Base-by-base conservation (phyloP, 2,329 filamentous ascomycete genomes). In the Alternaria viburni region DNA sequence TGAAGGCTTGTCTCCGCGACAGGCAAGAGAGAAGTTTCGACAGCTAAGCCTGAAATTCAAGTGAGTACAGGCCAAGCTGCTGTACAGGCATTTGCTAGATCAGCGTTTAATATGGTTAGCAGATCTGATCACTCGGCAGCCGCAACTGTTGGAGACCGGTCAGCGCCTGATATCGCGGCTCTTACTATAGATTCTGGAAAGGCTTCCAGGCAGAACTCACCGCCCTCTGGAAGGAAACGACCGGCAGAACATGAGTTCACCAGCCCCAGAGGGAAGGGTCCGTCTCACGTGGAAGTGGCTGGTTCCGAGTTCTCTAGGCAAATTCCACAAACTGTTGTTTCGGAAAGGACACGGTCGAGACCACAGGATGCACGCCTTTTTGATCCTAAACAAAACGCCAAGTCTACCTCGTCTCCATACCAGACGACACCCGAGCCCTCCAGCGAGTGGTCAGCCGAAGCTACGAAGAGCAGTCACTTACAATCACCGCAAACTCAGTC, bases 101-200 rank as follows among this genome's bases (percentile, higher is more conserved):
- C 30, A 47, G 59, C 32, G 66, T 64, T 49, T 70, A 55, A 54
- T 51, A 26, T 26, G 17, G 17, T 17, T 28, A 74, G 72, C 44
- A 75, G 69, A 54, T 63, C 65, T 32, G 66, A 70, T 54, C 69
- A 69, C 32, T 72, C 69, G 13, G 72, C 69, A 12, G 66, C 75
- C 44, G 73, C 76, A 51, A 75, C 71, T 9, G 73, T 65, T 23
- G 70, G 75, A 7, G 69, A 70, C 12, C 66, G 65, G 2, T 75
- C 73, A 44, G 70, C 76, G 5, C 75, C 69, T 8, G 77, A 80
- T 50, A 66, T 80, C 23, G 74, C 66, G 21, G 62, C 57, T 10
- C 65, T 80, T 8, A 73, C 72, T 11, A 59, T 80, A 25, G 72
- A 73, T 15, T 28, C 70, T 21, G 67, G 23, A 3, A 74, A 64